A percentile compares a stretch with the other conserved stretches of the same genome.
Evolutionary conservation across 2,329 filamentous ascomycete genomes (phyloP).

Genomic region (Penicillium sp.): DNA sequence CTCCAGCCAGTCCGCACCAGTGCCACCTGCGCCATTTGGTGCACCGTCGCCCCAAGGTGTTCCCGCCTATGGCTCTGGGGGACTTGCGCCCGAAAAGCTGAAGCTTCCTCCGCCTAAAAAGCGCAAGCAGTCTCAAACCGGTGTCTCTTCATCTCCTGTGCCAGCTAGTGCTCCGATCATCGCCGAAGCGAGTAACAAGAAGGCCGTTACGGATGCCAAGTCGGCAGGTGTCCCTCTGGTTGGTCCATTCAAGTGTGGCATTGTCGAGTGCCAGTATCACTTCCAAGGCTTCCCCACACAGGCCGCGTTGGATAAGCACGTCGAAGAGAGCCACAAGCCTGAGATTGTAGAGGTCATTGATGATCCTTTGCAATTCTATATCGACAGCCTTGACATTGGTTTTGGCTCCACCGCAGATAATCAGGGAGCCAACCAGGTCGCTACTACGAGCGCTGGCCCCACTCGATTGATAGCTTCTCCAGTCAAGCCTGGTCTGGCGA

Average conservation of each 20-base stretch:
- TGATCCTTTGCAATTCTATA: constrained; percentile 59
- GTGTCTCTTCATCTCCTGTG: constrained; percentile 31
- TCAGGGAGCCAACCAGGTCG: constrained; percentile 24
- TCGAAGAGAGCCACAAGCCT: constrained; percentile 56
- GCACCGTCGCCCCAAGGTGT: constrained; percentile 60
- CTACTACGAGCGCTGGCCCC: constrained; percentile 18
- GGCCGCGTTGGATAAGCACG: constrained; percentile 58
- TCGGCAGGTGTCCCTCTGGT: constrained; percentile 43
- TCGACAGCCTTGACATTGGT: constrained; percentile 56
- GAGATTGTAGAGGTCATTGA: constrained; percentile 50
- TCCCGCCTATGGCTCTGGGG: constrained; percentile 58
- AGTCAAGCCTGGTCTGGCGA: constrained; percentile 35
- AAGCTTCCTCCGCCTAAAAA: constrained; percentile 62
- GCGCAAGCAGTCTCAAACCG: constrained; percentile 56
- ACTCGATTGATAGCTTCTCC: constrained; percentile 26
- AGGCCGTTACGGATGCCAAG: constrained; percentile 47
- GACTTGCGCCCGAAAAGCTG: constrained; percentile 60
- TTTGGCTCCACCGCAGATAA: constrained; percentile 48
- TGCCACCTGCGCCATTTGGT: constrained; percentile 58
- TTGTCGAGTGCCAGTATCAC: constrained; percentile 57
- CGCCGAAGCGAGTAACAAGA: constrained; percentile 39
- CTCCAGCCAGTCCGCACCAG: constrained; percentile 45
- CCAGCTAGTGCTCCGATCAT: constrained; percentile 28
- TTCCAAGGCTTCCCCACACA: constrained; percentile 59
- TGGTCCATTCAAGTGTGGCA: constrained; percentile 57